Evolutionary conservation across 2,329 filamentous ascomycete genomes (phyloP).

Genomic region (Alternaria novae-zelandiae): DNA sequence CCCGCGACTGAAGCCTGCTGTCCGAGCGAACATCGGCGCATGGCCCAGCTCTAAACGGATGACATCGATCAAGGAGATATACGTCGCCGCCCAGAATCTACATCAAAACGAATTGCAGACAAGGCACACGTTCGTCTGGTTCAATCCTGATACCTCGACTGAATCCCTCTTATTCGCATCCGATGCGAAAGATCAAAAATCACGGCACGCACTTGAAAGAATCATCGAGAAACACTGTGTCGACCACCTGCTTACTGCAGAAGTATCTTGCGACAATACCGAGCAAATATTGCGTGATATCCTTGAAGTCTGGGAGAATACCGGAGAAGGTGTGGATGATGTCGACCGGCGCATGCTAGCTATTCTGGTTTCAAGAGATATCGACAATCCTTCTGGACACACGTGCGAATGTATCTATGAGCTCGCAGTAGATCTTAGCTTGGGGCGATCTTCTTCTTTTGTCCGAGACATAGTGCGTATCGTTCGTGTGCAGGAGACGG

Average conservation of each 20-base stretch:
- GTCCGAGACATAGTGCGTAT: constrained; percentile 16
- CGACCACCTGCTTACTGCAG: constrained; percentile 20
- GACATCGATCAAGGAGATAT: constrained; percentile 22
- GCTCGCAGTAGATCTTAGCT: constrained; percentile 14
- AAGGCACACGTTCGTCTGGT: neutral
- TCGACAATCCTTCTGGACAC: constrained; percentile 7
- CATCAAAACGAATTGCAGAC: neutral
- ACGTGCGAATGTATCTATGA: constrained; percentile 26
- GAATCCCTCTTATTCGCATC: neutral
- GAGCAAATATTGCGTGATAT: constrained; percentile 23
- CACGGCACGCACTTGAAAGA: constrained; percentile 16
- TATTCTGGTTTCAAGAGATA: constrained; percentile 18
- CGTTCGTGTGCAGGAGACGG: constrained; percentile 5
- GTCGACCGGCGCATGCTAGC: constrained; percentile 22
- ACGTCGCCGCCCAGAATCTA: constrained; percentile 6
- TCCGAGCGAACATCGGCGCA: neutral
- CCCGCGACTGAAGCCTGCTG: neutral
- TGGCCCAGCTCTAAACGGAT: constrained; percentile 5
- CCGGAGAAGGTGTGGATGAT: constrained; percentile 3
- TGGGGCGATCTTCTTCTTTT: constrained; percentile 12
- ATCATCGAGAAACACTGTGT: constrained; percentile 26
- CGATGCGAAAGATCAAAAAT: neutral
- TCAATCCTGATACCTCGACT: neutral
- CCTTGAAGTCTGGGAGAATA: constrained; percentile 26
- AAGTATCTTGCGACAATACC: constrained; percentile 7